These are phyloP conservation scores for Solanum virginianum DNA, from an alignment of 257 asterid species.

Conservation along the genomic window DNA sequence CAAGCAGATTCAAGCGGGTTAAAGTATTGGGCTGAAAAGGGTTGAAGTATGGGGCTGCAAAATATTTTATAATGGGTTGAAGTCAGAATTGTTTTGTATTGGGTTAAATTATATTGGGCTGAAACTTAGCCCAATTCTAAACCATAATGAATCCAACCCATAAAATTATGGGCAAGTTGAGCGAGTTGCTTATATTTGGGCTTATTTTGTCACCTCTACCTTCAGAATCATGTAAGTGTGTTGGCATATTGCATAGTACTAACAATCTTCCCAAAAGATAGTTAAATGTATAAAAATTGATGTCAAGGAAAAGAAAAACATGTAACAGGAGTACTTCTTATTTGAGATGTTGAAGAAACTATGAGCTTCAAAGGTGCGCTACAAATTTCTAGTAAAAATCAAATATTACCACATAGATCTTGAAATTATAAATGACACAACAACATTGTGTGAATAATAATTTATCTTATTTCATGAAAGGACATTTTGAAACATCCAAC, in stretches of 20 bases:
- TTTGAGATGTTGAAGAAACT: neutral
- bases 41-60: too few species aligned
- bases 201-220: too few species aligned
- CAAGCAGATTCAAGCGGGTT: neutral
- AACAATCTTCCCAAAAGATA: neutral
- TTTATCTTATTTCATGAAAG: conserved; percentile 14
- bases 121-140: too few species aligned
- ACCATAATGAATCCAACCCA: too few species aligned
- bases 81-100: too few species aligned
- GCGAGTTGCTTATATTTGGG: too few species aligned
- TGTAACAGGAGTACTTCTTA: neutral
- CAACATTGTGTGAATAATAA: neutral
- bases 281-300: neutral
- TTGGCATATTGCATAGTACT: neutral
- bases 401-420: neutral
- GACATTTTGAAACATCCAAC: conserved; percentile 23
- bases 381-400: neutral
- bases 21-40: too few species aligned
- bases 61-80: too few species aligned
- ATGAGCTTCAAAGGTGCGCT: neutral
- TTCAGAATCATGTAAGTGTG: too few species aligned
- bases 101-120: too few species aligned
- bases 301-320: neutral
- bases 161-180: too few species aligned
- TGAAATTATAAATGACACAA: neutral